phyloP scores from a whole-genome alignment of 192 early-diverging fungal species.

The Phycomyces blakesleeanus region DNA sequence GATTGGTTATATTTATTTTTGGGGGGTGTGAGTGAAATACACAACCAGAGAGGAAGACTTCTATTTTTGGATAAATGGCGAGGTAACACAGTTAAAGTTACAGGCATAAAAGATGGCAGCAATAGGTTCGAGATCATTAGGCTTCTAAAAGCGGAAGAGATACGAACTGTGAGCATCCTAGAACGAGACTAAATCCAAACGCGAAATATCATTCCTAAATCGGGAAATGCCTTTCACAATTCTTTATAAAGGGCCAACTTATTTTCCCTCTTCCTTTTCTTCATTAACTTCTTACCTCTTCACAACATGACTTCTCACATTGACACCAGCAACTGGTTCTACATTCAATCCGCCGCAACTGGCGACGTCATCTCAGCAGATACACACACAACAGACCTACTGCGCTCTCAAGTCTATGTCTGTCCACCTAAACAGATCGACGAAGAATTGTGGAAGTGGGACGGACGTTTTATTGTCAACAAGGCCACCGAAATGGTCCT shows the following conservation, averaged over 20 bases:
- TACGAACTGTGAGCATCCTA: background rate
- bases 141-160: background rate
- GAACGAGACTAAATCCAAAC: background rate
- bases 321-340: slow-evolving; percentile 17
- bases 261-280: background rate
- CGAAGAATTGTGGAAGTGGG: slow-evolving; percentile 30
- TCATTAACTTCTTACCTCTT: background rate
- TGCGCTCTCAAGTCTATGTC: slow-evolving; percentile 26
- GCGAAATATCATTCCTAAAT: background rate
- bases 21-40: background rate
- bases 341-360: slow-evolving; percentile 21
- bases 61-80: slow-evolving; percentile 2
- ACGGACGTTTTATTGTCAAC: slow-evolving; percentile 23
- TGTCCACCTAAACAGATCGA: slow-evolving; percentile 13
- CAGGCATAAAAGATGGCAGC: background rate
- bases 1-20: too few species aligned
- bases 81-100: background rate
- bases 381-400: background rate
- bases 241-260: background rate
- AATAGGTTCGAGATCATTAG: background rate
- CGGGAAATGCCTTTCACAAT: background rate
- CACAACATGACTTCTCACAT: slow-evolving; percentile 7
- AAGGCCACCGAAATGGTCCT: slow-evolving; percentile 27
- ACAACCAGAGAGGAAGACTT: background rate
- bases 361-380: slow-evolving; percentile 14